phyloP scores from a whole-genome alignment of 495 filamentous ascomycete genomes.

The Penicillium lividum region DNA sequence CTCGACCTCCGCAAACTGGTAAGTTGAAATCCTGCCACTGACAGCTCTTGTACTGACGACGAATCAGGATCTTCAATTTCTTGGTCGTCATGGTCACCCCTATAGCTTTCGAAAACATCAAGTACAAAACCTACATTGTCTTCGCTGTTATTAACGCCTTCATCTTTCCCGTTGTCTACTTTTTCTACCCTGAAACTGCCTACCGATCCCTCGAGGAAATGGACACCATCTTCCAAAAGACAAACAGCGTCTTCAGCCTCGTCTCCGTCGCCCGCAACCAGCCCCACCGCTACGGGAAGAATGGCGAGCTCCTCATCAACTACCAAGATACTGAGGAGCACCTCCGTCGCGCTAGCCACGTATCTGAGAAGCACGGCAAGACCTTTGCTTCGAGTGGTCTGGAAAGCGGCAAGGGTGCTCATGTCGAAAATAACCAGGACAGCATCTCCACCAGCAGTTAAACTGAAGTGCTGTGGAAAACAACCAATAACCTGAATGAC shows the following conservation, averaged over 20 bases:
- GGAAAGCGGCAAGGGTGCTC: constrained; percentile 30
- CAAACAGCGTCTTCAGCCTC: constrained; percentile 50
- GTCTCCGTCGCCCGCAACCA: constrained; percentile 58
- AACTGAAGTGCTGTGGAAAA: not conserved
- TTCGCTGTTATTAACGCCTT: constrained; percentile 76
- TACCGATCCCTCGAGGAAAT: constrained; percentile 74
- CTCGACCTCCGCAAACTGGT: constrained; percentile 55
- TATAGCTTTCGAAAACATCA: constrained; percentile 64
- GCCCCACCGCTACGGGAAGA: constrained; percentile 66
- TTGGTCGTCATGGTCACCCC: constrained; percentile 73
- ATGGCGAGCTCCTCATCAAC: constrained; percentile 62
- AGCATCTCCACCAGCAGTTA: constrained; percentile 10
- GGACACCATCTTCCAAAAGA: constrained; percentile 69
- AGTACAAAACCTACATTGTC: constrained; percentile 74
- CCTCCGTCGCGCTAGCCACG: constrained; percentile 30
- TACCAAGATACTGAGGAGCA: constrained; percentile 57
- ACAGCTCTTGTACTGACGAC: not conserved
- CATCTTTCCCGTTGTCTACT: constrained; percentile 69
- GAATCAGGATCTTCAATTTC: constrained; percentile 46
- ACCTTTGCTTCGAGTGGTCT: constrained; percentile 12
- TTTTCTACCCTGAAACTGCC: constrained; percentile 77
- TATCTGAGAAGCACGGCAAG: constrained; percentile 30
- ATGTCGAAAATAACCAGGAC: constrained; percentile 21
- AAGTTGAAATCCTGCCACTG: not conserved
- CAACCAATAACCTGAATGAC: not conserved